Conservation (phyloP, 2,329 filamentous ascomycete genomes). For the Colletotrichum spaethianum region DNA sequence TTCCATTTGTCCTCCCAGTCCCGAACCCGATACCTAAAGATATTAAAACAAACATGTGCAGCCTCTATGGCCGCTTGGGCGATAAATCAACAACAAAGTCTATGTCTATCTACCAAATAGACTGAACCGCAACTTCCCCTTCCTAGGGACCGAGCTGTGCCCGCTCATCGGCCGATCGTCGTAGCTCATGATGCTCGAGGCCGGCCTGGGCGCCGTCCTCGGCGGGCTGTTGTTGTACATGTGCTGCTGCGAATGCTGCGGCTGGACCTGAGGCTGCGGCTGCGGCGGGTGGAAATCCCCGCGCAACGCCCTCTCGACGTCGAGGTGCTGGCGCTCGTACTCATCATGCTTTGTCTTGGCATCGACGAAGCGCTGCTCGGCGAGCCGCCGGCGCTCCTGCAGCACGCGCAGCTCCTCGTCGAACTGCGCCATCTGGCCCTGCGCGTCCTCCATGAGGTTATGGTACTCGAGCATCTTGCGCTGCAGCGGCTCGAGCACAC, state of each 20-base stretch:
- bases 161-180: slow-evolving; percentile 39
- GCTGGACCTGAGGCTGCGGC: slow-evolving; percentile 19
- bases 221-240: slow-evolving; percentile 35
- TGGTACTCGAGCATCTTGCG: slow-evolving; percentile 61
- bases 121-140: slow-evolving; percentile 40
- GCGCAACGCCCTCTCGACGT: slow-evolving; percentile 58
- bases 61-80: not conserved
- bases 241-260: slow-evolving; percentile 30
- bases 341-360: slow-evolving; percentile 61
- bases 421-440: slow-evolving; percentile 57
- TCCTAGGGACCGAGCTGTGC: slow-evolving; percentile 31
- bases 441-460: slow-evolving; percentile 57
- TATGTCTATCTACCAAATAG: slow-evolving; percentile 39
- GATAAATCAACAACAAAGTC: not conserved
- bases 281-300: slow-evolving; percentile 50
- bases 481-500: slow-evolving; percentile 61
- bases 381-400: slow-evolving; percentile 57
- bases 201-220: slow-evolving; percentile 25
- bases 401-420: slow-evolving; percentile 59
- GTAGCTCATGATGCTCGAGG: slow-evolving; percentile 40
- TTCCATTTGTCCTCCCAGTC: not conserved
- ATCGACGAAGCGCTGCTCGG: slow-evolving; percentile 58
- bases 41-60: slow-evolving; percentile 1
- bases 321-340: slow-evolving; percentile 57
- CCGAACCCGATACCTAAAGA: not conserved